Evolutionary conservation across 2,329 filamentous ascomycete genomes (phyloP), one percentile per base, ranked within the genome.

Genomic region (Talaromyces islandicus): DNA sequence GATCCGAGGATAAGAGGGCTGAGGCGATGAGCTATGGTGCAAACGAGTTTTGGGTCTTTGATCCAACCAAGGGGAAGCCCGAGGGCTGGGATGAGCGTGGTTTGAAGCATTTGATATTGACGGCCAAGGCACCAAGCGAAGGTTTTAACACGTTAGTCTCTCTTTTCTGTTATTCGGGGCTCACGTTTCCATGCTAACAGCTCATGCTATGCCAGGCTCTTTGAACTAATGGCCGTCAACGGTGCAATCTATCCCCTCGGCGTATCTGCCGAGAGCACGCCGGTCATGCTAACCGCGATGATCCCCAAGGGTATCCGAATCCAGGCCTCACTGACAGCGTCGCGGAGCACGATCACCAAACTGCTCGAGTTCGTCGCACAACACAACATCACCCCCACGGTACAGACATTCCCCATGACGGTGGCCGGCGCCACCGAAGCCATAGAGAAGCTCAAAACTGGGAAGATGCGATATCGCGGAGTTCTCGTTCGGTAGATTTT

Each of bases 11-110:
- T 17, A 71, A 72, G 63, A 64, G 67, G 1, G 62, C 69, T 17
- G 69, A 70, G 56, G 69, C 70, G 1, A 63, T 70, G 41, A 51
- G 53, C 21, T 78, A 89, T 2, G 87, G 87, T 41, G 87, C 87
- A 0, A 78, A 78, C 52, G 82, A 83, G 66, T 88, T 87, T 65
- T 81, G 86, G 67, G 80, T 88, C 88, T 71, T 80, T 75, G 10
- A 87, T 91, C 1, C 87, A 59, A 81, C 86, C 10, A 32, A 48
- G 25, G 55, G 41, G 12, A 25, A 43, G 10, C 43, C 54, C 27
- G 54, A 56, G 48, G 48, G 48, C 4, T 52, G 48, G 48, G 48
- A 29, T 27, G 24, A 27, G 43, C 19, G 43, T 17, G 48, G 48
- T 5, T 29, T 52, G 48, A 52, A 52, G 21, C 48, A 52, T 52